Conservation (phyloP, 352 stramenopile genomes). For the Phytopythium vexans region DNA sequence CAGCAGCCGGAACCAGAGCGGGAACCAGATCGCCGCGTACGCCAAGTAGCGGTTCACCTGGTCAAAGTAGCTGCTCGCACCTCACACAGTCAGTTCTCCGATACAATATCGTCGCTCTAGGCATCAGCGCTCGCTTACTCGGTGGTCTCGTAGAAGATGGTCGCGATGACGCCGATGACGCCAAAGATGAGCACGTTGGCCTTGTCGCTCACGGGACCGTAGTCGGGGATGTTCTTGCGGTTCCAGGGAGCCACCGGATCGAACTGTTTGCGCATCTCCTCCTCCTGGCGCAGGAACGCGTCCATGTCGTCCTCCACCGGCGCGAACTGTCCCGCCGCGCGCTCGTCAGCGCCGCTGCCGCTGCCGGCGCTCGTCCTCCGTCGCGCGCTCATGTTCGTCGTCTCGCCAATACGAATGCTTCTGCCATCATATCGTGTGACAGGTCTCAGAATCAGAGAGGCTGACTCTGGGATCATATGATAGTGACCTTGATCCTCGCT, state of each 20-base stretch:
- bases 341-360: not conserved
- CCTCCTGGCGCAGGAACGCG: slow-evolving; percentile 41
- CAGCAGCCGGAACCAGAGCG: slow-evolving; percentile 75
- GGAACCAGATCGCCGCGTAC: slow-evolving; percentile 80
- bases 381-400: slow-evolving; percentile 3
- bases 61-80: slow-evolving; percentile 52
- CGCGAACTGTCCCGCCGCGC: slow-evolving; percentile 4
- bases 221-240: slow-evolving; percentile 74
- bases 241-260: slow-evolving; percentile 84
- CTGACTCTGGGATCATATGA: no score
- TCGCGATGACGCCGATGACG: slow-evolving; percentile 58
- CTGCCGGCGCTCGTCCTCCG: slow-evolving; percentile 1
- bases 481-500: no score
- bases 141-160: slow-evolving; percentile 67
- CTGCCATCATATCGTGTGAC: no score
- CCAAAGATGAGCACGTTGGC: slow-evolving; percentile 69
- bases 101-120: not conserved
- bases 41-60: slow-evolving; percentile 66
- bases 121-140: slow-evolving; percentile 19
- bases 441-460: no score
- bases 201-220: slow-evolving; percentile 57
- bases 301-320: slow-evolving; percentile 14
- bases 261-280: slow-evolving; percentile 57
- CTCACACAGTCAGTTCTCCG: no score
- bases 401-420: no score